Evolutionary conservation across 257 asterid genomes (phyloP).

Genomic region (Scutellaria baicalensis): DNA sequence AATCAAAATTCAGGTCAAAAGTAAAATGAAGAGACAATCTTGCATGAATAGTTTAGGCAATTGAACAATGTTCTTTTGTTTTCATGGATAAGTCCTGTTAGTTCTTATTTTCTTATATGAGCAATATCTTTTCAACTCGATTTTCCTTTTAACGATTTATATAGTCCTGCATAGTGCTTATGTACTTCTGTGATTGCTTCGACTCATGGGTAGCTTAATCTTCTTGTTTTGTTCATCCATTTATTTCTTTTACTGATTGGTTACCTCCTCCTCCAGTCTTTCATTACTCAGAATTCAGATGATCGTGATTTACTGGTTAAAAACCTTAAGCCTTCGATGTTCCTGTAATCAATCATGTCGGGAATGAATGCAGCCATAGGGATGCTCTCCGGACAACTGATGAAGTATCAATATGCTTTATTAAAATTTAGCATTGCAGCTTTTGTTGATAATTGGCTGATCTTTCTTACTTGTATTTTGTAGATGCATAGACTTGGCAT

Average conservation of each 20-base stretch:
- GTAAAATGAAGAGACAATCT: not conserved
- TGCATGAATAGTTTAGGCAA: not conserved
- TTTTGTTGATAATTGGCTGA: constrained; percentile 17
- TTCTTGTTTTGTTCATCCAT: constrained; percentile 4
- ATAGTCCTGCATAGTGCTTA: constrained; percentile 1
- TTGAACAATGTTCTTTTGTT: not conserved
- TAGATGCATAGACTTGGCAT: constrained; percentile 85
- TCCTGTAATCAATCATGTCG: constrained; percentile 69
- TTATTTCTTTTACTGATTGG: constrained; percentile 14
- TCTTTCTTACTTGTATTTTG: constrained; percentile 12
- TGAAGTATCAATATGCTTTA: constrained; percentile 42
- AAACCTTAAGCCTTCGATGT: constrained; percentile 46
- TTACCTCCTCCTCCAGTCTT: constrained; percentile 51
- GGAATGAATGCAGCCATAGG: constrained; percentile 25
- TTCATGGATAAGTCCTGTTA: not conserved
- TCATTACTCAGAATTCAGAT: constrained; percentile 69
- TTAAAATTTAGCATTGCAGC: constrained; percentile 4
- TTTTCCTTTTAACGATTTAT: not conserved
- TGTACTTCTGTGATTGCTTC: constrained; percentile 8
- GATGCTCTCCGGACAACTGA: constrained; percentile 44
- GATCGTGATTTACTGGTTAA: constrained; percentile 75
- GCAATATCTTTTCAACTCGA: not conserved
- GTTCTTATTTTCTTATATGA: not conserved
- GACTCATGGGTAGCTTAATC: not conserved
- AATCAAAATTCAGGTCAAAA: not conserved